Evolutionary conservation across 108 stramenopile genomes (phyloP), one percentile per base, ranked within the genome.

Genomic region (Craspedostauros australis): DNA sequence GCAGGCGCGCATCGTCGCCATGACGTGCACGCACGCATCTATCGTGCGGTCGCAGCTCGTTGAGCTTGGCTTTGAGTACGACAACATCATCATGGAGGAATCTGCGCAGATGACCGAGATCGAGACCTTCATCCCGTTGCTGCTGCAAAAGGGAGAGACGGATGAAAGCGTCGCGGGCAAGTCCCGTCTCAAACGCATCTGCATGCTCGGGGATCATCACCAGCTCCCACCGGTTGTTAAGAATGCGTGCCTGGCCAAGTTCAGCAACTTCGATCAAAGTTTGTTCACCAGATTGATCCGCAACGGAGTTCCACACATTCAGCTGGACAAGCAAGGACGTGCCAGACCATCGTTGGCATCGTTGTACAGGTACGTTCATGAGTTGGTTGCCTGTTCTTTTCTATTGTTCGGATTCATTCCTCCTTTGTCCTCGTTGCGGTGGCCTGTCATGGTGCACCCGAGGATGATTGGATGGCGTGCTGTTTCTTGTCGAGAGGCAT

Each of bases 21-120:
- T 97, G 95, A 99, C 98, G 7, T 97, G 95, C 52, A 99, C 96
- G 29, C 98, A 99, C 68, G 98, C 98, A n/a, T 96, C 96, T 0
- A 88, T 98, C 54, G 92, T 82, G 2, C 64, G 98, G 22, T 62
- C 79, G n/a, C 89, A 84, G 36, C 72, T 99, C 39, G 71, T 97
- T 21, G 70, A 93, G 40, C 48, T 97, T 38, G 93, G 88, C 4
- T 99, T 98, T 73, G 87, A 95, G 50, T 99, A 96, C 54, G 98
- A 99, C 75, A 95, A 82, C 52, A 47, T 99, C 36, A 75, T 99
- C n/a, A 88, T 99, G 83, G 98, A 99, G 62, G 98, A 99, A 59
- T 91, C 95, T 27, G 98, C 88, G 24, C 98, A 99, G 61, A 95
- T 98, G 81, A 60, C 93, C 6, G 98, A 99, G 49, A 80, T 95